Conservation (phyloP, 768 basidiomycete genomes). For the Lentinus brumalis region DNA sequence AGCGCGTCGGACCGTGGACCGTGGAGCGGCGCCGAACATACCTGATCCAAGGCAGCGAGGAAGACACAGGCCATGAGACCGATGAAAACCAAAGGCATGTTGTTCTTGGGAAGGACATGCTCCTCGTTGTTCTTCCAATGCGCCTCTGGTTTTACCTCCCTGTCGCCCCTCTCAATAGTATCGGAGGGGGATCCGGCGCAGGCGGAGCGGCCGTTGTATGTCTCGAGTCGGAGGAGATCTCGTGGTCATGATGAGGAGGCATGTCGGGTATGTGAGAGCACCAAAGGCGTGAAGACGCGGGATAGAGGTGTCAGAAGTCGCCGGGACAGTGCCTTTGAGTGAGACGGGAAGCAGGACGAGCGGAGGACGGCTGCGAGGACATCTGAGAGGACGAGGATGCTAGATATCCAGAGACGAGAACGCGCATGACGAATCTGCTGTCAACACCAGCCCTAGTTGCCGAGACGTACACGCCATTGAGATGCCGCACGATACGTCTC, state of each 20-base stretch:
- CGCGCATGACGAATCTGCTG: conserved; percentile 15
- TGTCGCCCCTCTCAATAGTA: neutral
- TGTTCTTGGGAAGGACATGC: conserved; percentile 46
- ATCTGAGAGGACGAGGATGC: neutral
- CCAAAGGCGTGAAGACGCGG: conserved; percentile 3
- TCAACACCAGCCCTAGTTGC: neutral
- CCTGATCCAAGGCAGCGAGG: conserved; percentile 52
- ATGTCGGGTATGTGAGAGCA: neutral
- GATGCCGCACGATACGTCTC: conserved; percentile 2
- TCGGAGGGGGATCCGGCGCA: neutral
- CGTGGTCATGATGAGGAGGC: too few species aligned
- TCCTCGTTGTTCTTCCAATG: conserved; percentile 43
- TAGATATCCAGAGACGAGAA: conserved; percentile 4
- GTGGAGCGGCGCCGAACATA: neutral
- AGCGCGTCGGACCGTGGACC: too few species aligned
- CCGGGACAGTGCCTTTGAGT: neutral
- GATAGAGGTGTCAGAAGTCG: neutral
- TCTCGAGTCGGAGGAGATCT: neutral
- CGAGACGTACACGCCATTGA: neutral
- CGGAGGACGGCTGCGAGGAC: neutral
- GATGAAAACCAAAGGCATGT: conserved; percentile 43
- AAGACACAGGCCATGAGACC: conserved; percentile 47
- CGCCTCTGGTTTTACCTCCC: conserved; percentile 28
- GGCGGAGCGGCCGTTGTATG: neutral
- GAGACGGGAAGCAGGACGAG: neutral